Evolutionary conservation across 352 stramenopile species (phyloP).

Genomic region (Phytophthora idaei): DNA sequence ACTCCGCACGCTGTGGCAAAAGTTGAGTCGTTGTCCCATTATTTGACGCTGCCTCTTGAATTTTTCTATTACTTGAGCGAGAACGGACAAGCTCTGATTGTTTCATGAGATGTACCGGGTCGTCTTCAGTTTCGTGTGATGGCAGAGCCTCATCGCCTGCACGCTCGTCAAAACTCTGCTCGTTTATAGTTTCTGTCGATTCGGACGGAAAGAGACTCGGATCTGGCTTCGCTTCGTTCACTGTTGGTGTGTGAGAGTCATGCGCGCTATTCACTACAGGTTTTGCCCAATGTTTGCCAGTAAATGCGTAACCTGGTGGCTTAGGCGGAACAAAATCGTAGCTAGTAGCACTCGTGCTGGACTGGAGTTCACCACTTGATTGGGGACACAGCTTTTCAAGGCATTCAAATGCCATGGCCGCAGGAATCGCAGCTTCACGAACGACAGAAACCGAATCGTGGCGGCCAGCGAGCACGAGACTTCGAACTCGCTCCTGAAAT

Average conservation of each 20-base stretch:
- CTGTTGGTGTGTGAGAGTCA: neutral
- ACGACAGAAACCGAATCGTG: conserved; percentile 63
- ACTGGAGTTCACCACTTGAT: neutral
- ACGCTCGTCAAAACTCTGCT: conserved; percentile 10
- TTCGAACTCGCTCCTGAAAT: conserved; percentile 43
- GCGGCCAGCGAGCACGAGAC: conserved; percentile 48
- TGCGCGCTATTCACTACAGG: neutral
- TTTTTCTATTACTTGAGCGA: neutral
- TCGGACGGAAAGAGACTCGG: neutral
- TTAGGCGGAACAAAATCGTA: conserved; percentile 33
- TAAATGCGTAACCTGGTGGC: conserved; percentile 14
- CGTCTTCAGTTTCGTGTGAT: conserved; percentile 10
- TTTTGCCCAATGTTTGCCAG: conserved; percentile 18
- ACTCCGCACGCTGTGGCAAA: neutral
- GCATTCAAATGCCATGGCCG: conserved; percentile 45
- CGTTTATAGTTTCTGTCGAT: conserved; percentile 9
- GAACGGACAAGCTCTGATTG: neutral
- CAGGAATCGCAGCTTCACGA: conserved; percentile 52
- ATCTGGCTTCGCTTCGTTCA: neutral
- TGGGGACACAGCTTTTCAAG: conserved; percentile 44
- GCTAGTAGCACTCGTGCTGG: conserved; percentile 3
- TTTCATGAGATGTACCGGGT: neutral
- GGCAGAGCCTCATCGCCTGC: conserved; percentile 24
- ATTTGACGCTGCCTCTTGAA: neutral
- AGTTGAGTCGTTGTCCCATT: neutral